Evolutionary conservation across 164 flowering plant genomes (phyloP).

Genomic region (Stephania cephalantha): DNA sequence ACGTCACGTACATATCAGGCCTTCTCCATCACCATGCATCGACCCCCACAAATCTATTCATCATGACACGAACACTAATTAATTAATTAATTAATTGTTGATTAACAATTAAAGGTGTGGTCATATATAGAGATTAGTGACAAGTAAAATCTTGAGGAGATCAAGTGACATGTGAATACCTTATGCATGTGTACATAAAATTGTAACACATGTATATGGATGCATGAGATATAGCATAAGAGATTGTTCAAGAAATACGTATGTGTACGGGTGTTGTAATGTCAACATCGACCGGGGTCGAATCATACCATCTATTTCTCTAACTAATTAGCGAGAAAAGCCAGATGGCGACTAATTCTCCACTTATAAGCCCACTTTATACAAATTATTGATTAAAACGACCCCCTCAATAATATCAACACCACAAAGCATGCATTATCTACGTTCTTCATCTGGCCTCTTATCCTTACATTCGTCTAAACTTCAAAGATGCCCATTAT

Average conservation of each 20-base stretch:
- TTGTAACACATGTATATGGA: not conserved
- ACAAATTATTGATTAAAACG: not conserved
- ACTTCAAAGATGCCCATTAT: not conserved
- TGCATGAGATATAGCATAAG: not conserved
- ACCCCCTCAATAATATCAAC: not conserved
- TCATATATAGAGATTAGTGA: too few species aligned
- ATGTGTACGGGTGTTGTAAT: not conserved
- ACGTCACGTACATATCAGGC: not conserved
- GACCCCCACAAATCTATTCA: too few species aligned
- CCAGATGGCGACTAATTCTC: constrained; percentile 3
- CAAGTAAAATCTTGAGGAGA: too few species aligned
- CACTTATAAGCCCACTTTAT: not conserved
- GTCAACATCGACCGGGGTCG: not conserved
- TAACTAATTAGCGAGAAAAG: constrained; percentile 11
- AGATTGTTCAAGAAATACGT: constrained; percentile 1
- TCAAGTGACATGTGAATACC: not conserved
- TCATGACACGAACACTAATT: too few species aligned
- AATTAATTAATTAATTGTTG: not conserved
- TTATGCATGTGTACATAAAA: not conserved
- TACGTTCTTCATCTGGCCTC: not conserved
- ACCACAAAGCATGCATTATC: not conserved
- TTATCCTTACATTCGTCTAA: not conserved
- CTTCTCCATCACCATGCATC: too few species aligned
- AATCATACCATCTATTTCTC: constrained; percentile 1
- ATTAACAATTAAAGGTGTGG: not conserved